These are phyloP conservation scores for Penicillium italicum DNA, from an alignment of 2,329 filamentous ascomycete species.

Conservation along the genomic window DNA sequence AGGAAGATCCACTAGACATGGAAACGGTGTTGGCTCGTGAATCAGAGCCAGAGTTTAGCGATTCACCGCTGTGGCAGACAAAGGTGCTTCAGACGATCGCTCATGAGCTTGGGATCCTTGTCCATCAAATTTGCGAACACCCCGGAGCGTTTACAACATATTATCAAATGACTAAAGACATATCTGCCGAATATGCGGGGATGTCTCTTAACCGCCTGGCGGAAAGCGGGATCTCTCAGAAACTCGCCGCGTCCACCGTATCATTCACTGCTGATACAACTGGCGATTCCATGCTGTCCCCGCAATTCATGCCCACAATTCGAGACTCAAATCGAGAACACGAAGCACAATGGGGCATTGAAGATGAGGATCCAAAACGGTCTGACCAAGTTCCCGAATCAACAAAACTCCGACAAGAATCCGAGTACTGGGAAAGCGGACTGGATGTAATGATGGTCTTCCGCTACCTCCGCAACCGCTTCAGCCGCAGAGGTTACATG, in stretches of 20 bases:
- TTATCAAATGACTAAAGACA: slow-evolving; percentile 57
- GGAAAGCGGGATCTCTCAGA: slow-evolving; percentile 23
- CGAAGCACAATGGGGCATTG: slow-evolving; percentile 63
- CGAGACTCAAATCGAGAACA: slow-evolving; percentile 44
- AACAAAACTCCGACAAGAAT: slow-evolving; percentile 50
- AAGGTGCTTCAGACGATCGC: slow-evolving; percentile 80
- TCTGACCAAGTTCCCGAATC: slow-evolving; percentile 35
- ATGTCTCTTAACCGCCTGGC: slow-evolving; percentile 52
- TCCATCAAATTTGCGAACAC: slow-evolving; percentile 79
- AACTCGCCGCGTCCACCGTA: slow-evolving; percentile 6
- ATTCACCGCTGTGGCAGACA: slow-evolving; percentile 50
- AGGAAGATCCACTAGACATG: slow-evolving; percentile 36
- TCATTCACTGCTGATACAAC: slow-evolving; percentile 13
- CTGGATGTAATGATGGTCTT: slow-evolving; percentile 91
- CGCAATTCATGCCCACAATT: slow-evolving; percentile 51
- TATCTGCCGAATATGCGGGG: slow-evolving; percentile 71
- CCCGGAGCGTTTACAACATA: slow-evolving; percentile 88
- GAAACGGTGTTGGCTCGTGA: slow-evolving; percentile 33
- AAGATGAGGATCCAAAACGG: slow-evolving; percentile 51
- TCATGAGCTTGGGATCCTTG: slow-evolving; percentile 76
- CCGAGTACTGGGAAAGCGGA: slow-evolving; percentile 89
- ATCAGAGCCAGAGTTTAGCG: slow-evolving; percentile 24
- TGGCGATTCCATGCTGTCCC: slow-evolving; percentile 33
- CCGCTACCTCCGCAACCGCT: slow-evolving; percentile 74
- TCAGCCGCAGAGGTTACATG: slow-evolving; percentile 51